phyloP scores from a whole-genome alignment of 768 basidiomycete species.

The Tulasnella sp. region DNA sequence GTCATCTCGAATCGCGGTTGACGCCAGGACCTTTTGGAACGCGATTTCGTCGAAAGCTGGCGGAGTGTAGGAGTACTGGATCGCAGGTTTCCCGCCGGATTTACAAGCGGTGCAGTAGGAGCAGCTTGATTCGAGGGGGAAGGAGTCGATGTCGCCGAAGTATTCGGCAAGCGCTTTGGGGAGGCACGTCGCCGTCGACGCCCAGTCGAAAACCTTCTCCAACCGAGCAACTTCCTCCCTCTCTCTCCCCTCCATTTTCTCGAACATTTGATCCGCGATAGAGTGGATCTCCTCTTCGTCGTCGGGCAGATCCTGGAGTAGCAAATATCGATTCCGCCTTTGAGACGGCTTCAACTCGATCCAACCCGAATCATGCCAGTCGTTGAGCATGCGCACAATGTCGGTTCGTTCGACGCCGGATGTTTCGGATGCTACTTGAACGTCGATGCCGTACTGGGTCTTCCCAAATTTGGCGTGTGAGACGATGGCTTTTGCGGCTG shows the following conservation, averaged over 20 bases:
- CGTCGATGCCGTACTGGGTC: conserved; percentile 32
- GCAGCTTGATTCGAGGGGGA: conserved; percentile 36
- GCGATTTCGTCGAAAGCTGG: conserved; percentile 29
- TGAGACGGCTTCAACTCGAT: conserved; percentile 34
- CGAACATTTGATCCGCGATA: conserved; percentile 32
- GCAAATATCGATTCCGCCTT: conserved; percentile 35
- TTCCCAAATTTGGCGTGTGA: conserved; percentile 30
- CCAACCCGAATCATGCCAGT: conserved; percentile 38
- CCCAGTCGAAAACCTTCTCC: conserved; percentile 35
- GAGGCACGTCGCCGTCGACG: conserved; percentile 36
- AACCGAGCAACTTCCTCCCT: conserved; percentile 38
- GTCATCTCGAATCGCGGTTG: conserved; percentile 43
- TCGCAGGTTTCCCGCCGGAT: conserved; percentile 30
- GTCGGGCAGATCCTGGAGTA: conserved; percentile 35
- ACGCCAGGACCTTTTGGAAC: conserved; percentile 35
- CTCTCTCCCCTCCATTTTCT: conserved; percentile 38
- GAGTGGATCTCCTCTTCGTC: conserved; percentile 30
- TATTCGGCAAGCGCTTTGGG: conserved; percentile 33
- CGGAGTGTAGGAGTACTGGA: conserved; percentile 28
- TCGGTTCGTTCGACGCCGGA: conserved; percentile 31
- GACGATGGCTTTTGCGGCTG: conserved; percentile 32
- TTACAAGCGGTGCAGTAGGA: conserved; percentile 40
- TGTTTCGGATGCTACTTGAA: conserved; percentile 29
- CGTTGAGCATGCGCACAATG: conserved; percentile 33
- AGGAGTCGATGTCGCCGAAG: conserved; percentile 39